Evolutionary conservation across 257 asterid genomes (phyloP), one percentile per base, ranked within the genome.

Genomic region (Nicotiana attenuata): DNA sequence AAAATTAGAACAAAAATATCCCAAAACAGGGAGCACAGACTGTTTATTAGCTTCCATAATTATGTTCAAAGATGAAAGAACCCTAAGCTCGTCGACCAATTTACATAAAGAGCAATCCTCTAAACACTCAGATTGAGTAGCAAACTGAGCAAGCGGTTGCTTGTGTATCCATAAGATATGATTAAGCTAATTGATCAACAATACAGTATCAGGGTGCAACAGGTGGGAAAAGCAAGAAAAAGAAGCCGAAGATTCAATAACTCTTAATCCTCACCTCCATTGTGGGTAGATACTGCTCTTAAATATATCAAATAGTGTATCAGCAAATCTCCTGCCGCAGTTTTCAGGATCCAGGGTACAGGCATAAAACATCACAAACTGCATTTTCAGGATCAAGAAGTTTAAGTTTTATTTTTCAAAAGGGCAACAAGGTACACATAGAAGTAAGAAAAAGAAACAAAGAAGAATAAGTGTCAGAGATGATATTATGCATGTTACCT

Each of bases 321-420:
- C 75, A 45, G 87, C 89, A 86, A 96, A 94, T 85, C 81, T 86
- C 81, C 83, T 81, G 52, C 99, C 99, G 35, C 99, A 94, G 68
- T 78, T 80, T 53, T 90, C 94, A 76, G 99, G 98, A 88, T 96
- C 99, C 87, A 96, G 89, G 6, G 99, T 94, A 89, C 99, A 93
- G 82, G 94, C 94, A 85, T 96, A 96, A 89, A 94, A 96, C 88
- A 94, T 85, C 84, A 96, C 90, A 90, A 96, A 96, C 99, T 96
- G 91, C 90, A 88, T 87, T 71, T 76, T 60, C 24, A 73, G n/a
- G 19, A 82, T 31, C 14, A 24, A 29, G 68, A 59, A 33, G 13
- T 52, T 10, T 28, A 65, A 65, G 38, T 16, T 41, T 41, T 41
- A 9, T 0, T 41, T 41, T 41, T 81, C 31, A 22, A 76, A 77